A percentile compares a stretch with the other conserved stretches of the same genome.
Conservation (phyloP, 2,329 filamentous ascomycete genomes). For the Colletotrichum sp. region DNA sequence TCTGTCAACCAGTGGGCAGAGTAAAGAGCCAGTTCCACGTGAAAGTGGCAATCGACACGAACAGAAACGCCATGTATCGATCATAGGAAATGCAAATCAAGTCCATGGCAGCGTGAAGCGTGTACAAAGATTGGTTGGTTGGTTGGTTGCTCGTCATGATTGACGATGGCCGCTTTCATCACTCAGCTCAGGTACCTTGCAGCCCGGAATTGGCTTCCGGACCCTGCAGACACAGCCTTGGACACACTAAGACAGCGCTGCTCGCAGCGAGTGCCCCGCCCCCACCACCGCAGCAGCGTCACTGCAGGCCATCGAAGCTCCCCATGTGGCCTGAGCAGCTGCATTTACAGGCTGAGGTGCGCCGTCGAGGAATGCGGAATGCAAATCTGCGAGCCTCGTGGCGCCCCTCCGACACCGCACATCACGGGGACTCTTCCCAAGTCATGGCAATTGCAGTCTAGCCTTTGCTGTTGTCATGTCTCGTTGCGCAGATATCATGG, state of each 20-base stretch:
- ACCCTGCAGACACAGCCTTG: slow-evolving; percentile 6
- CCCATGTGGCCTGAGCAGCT: slow-evolving; percentile 16
- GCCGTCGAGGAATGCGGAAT: not conserved
- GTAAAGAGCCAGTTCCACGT: not conserved
- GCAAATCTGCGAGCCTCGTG: not conserved
- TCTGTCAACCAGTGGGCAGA: not conserved
- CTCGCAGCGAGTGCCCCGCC: not conserved
- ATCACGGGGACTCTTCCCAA: not conserved
- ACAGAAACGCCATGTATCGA: not conserved
- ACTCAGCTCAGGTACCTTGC: not conserved
- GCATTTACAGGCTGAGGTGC: not conserved
- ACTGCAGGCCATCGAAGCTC: not conserved
- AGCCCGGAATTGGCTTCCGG: not conserved
- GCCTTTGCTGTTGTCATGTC: not conserved
- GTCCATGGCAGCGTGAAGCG: not conserved
- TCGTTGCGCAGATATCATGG: not conserved
- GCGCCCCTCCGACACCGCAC: not conserved
- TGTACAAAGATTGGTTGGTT: not conserved
- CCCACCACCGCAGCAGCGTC: not conserved
- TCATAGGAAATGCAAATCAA: not conserved
- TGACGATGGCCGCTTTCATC: not conserved
- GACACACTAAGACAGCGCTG: not conserved
- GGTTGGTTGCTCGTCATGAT: not conserved
- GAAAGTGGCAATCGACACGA: not conserved
- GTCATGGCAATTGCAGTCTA: not conserved